Conservation (phyloP, 768 basidiomycete genomes). For the Collybia sp. region DNA sequence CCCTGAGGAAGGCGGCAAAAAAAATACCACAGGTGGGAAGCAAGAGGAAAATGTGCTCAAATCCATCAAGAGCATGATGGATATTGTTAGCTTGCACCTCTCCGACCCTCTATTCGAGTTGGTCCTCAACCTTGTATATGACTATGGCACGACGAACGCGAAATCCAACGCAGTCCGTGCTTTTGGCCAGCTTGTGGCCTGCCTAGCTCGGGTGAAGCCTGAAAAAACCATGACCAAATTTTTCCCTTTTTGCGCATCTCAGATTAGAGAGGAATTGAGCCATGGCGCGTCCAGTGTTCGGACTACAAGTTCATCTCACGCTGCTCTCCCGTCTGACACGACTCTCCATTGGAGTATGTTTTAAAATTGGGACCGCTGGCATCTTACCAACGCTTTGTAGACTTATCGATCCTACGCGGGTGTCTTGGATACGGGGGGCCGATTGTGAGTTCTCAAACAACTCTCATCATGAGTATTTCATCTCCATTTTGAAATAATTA, state of each 20-base stretch:
- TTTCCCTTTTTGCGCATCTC: conserved; percentile 67
- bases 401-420: conserved; percentile 78
- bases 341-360: conserved; percentile 86
- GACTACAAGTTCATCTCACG: conserved; percentile 64
- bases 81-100: conserved; percentile 77
- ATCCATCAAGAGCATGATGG: conserved; percentile 74
- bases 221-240: conserved; percentile 76
- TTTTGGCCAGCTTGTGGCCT: conserved; percentile 83
- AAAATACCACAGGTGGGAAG: conserved; percentile 82
- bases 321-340: conserved; percentile 76
- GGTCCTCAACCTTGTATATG: conserved; percentile 76
- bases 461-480: neutral
- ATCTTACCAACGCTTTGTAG: conserved; percentile 27
- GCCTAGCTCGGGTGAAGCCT: conserved; percentile 76
- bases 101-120: conserved; percentile 79
- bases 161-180: conserved; percentile 90
- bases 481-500: conserved; percentile 17
- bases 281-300: conserved; percentile 86
- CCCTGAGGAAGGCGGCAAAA: conserved; percentile 90
- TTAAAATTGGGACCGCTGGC: neutral
- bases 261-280: conserved; percentile 82
- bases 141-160: conserved; percentile 86
- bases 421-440: conserved; percentile 73
- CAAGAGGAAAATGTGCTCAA: conserved; percentile 74
- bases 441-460: conserved; percentile 36